A percentile compares a stretch with the other conserved stretches of the same genome.
Evolutionary conservation across 106 monocot species (phyloP).

Genomic region (Phalaenopsis equestris): DNA sequence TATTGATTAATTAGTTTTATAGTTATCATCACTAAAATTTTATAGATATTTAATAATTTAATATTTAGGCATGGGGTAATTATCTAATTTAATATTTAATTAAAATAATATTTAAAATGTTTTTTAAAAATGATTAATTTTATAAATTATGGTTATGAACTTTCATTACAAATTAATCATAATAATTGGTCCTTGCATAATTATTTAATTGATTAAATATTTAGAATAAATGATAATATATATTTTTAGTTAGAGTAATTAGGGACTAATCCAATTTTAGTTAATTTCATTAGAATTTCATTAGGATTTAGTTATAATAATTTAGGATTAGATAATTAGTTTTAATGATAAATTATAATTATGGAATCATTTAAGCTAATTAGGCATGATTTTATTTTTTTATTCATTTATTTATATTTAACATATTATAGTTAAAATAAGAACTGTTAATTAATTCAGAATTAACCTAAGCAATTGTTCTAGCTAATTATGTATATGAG

Average conservation of each 20-base stretch:
- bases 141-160: too few species aligned
- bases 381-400: too few species aligned
- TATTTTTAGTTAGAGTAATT: background rate
- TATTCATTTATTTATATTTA: background rate
- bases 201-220: background rate
- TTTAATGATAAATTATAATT: background rate
- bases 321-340: background rate
- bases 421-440: background rate
- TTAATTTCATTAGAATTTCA: background rate
- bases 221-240: background rate
- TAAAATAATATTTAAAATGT: too few species aligned
- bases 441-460: background rate
- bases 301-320: background rate
- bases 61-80: too few species aligned
- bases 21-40: too few species aligned
- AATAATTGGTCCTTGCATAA: too few species aligned
- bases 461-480: background rate
- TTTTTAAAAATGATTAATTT: too few species aligned
- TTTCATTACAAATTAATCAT: too few species aligned
- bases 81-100: too few species aligned
- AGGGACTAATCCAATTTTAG: background rate
- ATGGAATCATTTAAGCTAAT: background rate
- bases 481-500: background rate
- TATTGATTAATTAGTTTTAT: too few species aligned
- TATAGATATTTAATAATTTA: too few species aligned